Conservation (phyloP, 2,329 filamentous ascomycete species). For the Xylariomycetidae sp. region DNA sequence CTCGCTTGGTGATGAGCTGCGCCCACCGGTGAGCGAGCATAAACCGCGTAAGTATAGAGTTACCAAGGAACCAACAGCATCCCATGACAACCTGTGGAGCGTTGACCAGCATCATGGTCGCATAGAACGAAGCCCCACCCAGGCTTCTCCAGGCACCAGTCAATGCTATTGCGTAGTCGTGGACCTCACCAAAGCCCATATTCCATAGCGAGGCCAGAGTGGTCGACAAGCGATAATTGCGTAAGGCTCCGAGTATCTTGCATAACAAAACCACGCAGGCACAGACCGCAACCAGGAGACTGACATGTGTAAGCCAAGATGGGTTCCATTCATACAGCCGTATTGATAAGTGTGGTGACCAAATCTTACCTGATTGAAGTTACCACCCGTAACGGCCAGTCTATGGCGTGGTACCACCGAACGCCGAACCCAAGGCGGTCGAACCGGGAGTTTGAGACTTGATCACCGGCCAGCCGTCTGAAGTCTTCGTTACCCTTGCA, state of each 20-base stretch:
- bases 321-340: no score
- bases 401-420: constrained; percentile 1
- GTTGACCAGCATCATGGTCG: background rate
- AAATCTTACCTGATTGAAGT: background rate
- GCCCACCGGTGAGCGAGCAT: constrained; percentile 2
- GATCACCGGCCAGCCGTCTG: background rate
- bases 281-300: no score
- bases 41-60: background rate
- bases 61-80: constrained; percentile 1
- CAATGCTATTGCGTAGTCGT: constrained; percentile 1
- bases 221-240: background rate
- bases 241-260: background rate
- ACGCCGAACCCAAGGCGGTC: background rate
- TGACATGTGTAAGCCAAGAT: no score
- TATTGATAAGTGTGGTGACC: no score
- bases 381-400: background rate
- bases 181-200: constrained; percentile 1
- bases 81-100: background rate
- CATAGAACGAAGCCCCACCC: constrained; percentile 2
- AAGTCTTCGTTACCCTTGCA: background rate
- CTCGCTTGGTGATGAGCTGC: constrained; percentile 1
- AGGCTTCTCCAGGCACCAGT: background rate
- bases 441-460: no score
- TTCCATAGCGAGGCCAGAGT: constrained; percentile 1
- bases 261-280: no score